Conservation (phyloP, 495 filamentous ascomycete genomes). For the Podospora fimiseda region DNA sequence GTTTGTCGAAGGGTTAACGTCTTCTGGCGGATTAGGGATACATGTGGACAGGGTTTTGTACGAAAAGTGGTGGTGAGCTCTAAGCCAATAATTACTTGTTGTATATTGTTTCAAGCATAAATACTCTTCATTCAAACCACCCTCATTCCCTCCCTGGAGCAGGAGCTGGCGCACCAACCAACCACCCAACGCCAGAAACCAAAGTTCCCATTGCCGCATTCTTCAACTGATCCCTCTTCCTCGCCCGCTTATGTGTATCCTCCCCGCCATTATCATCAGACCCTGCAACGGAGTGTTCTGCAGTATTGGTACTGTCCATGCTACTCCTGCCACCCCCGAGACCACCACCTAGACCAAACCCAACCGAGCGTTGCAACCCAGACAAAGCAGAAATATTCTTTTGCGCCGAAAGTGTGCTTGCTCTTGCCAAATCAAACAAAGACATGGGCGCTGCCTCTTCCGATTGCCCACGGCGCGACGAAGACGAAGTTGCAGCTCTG, state of each 20-base stretch:
- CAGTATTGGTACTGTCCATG: slow-evolving; percentile 2
- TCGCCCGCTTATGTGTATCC: slow-evolving; percentile 45
- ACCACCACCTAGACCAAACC: slow-evolving; percentile 1
- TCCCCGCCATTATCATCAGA: slow-evolving; percentile 18
- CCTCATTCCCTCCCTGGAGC: slow-evolving; percentile 9
- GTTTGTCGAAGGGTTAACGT: slow-evolving; percentile 49
- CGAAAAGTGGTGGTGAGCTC: slow-evolving; percentile 79
- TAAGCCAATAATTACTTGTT: neutral
- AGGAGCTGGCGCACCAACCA: slow-evolving; percentile 66
- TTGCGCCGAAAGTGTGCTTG: slow-evolving; percentile 65
- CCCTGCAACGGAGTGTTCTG: neutral
- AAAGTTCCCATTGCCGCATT: slow-evolving; percentile 65
- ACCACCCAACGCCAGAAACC: slow-evolving; percentile 79
- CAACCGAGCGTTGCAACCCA: slow-evolving; percentile 30
- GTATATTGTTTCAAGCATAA: neutral
- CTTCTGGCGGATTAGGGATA: slow-evolving; percentile 47
- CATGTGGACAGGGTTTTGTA: slow-evolving; percentile 55
- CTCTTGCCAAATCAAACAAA: slow-evolving; percentile 84
- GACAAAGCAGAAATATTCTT: slow-evolving; percentile 44
- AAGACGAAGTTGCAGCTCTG: neutral
- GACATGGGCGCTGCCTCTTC: slow-evolving; percentile 83
- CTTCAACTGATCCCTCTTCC: slow-evolving; percentile 78
- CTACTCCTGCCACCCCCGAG: slow-evolving; percentile 10
- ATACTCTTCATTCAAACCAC: neutral
- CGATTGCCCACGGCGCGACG: slow-evolving; percentile 11